Evolutionary conservation across 768 basidiomycete genomes (phyloP), one percentile per base, ranked within the genome.

Genomic region (Suillus occidentalis): DNA sequence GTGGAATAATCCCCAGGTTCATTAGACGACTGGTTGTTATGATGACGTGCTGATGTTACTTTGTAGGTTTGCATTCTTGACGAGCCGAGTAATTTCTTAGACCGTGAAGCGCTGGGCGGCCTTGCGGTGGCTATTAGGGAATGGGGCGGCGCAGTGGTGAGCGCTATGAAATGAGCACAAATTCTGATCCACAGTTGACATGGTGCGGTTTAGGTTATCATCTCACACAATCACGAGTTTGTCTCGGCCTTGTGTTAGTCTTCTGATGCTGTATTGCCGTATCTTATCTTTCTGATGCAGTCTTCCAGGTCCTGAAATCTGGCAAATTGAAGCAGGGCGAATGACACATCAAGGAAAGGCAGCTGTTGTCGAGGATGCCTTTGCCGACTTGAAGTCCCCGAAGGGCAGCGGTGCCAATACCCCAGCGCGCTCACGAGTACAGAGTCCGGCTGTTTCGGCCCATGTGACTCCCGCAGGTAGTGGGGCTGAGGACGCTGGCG

Each of bases 71-170:
- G 90, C 72, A 80, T 92, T 16, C 84, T 94, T 40, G 94, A 95
- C 75, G 93, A 95, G 77, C 94, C 94, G 42, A 97, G 93, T 75
- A 98, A 99, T 80, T 98, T 98, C 84, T 85, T 98, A 81, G 95
- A 97, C 76, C 89, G 96, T 68, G 96, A 98, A 76, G 95, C 95
- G 25, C 82, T 98, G 22, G 96, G 96, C 69, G 96, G 97, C 65
- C 82, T 99, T 49, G 95, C 96, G 42, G 89, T 97, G 34, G 96
- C 97, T 52, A 98, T 98, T 79, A 89, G 86, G 68, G 93, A 97
- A 68, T 98, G 97, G 96, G 87, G 87, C 56, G 96, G 97, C 63
- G 95, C 92, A 52, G 92, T 95, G 43, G 90, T 91, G 81, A 70
- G 86, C 76, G 55, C 52, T 40, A 18, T 58, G 36, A 34, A 62